Percentiles rank a stretch among this genome's conserved stretches.
phyloP scores from a whole-genome alignment of 306 rosid genomes.

The Vigna radiata region DNA sequence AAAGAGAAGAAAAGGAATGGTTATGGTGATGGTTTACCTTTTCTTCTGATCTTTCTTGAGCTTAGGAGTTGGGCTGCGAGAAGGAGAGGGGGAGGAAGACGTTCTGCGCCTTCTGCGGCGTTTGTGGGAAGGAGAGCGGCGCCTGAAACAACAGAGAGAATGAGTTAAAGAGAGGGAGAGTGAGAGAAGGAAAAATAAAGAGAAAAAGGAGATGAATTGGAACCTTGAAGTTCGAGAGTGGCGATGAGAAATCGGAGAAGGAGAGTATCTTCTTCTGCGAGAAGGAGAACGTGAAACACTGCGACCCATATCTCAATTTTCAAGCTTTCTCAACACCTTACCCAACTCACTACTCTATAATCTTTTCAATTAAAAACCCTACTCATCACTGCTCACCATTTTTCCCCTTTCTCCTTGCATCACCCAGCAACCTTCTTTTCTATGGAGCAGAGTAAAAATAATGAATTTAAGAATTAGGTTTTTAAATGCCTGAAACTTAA shows the following conservation, averaged over 20 bases:
- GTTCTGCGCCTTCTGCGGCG: slow-evolving; percentile 59
- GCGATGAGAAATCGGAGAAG: slow-evolving; percentile 50
- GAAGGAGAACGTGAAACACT: slow-evolving; percentile 67
- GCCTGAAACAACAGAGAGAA: slow-evolving; percentile 34
- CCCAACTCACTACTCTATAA: not conserved
- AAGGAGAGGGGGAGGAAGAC: slow-evolving; percentile 61
- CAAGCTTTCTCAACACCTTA: not conserved
- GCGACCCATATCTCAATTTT: slow-evolving; percentile 53
- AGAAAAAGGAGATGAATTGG: not conserved
- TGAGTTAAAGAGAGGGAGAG: not conserved
- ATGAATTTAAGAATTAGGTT: no score
- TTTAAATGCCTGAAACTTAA: no score
- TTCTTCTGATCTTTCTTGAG: slow-evolving; percentile 64
- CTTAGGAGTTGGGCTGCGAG: slow-evolving; percentile 61
- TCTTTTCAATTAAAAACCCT: no score
- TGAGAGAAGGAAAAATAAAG: not conserved
- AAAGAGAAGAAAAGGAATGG: not conserved
- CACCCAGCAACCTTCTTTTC: no score
- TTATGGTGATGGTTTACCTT: slow-evolving; percentile 41
- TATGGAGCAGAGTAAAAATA: no score
- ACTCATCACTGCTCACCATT: no score
- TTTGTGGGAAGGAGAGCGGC: slow-evolving; percentile 55
- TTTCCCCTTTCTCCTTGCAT: no score
- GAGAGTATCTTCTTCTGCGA: slow-evolving; percentile 52
- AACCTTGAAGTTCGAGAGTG: slow-evolving; percentile 47